phyloP scores from a whole-genome alignment of 257 asterid species.

The Pogostemon cablin region DNA sequence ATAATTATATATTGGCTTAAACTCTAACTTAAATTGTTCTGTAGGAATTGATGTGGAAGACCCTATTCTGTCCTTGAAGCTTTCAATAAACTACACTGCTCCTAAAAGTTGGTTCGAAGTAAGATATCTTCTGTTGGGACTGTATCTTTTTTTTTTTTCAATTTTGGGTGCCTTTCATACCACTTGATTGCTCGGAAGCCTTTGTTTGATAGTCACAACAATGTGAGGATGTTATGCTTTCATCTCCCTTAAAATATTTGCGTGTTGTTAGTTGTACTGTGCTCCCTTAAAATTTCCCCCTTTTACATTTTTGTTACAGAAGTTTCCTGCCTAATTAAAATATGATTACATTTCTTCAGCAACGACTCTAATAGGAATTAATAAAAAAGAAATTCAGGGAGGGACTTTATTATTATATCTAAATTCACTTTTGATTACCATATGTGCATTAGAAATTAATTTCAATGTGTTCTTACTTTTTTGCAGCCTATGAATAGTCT shows the following conservation, averaged over 20 bases:
- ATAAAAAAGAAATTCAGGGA: too few species aligned
- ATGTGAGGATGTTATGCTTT: conserved; percentile 89
- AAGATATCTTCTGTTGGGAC: conserved; percentile 67
- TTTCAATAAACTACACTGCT: conserved; percentile 90
- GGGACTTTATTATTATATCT: background rate
- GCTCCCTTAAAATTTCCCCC: background rate
- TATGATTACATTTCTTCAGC: background rate
- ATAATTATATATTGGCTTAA: conserved; percentile 22
- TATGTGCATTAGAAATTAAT: conserved; percentile 32
- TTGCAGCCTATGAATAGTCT: conserved; percentile 92
- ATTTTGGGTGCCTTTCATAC: conserved; percentile 94
- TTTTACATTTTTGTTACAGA: too few species aligned
- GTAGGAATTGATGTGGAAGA: conserved; percentile 97
- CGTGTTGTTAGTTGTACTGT: conserved; percentile 24
- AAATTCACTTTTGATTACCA: background rate
- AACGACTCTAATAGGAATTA: too few species aligned
- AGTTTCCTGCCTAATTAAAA: background rate
- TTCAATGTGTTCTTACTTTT: conserved; percentile 31
- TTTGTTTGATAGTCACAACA: conserved; percentile 94
- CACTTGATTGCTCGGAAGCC: conserved; percentile 96
- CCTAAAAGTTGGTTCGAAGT: conserved; percentile 96
- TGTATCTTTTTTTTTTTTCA: conserved; percentile 79
- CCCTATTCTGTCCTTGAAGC: conserved; percentile 92
- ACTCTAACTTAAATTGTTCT: conserved; percentile 32
- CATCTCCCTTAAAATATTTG: conserved; percentile 21